These are phyloP conservation scores for Pneumocystis canis DNA, from an alignment of 1,139 yeast genomes.

Conservation along the genomic window DNA sequence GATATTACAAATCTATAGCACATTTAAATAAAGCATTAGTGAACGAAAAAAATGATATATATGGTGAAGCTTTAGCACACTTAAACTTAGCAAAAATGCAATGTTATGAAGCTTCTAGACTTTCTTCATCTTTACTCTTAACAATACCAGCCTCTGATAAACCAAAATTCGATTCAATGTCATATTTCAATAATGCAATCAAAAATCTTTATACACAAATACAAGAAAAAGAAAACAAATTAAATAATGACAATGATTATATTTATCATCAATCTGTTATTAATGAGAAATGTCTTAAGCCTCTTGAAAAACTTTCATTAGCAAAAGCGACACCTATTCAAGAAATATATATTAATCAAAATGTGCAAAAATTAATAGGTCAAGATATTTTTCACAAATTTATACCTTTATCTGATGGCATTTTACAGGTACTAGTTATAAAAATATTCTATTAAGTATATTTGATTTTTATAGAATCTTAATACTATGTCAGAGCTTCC, in stretches of 20 bases:
- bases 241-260: constrained; percentile 74
- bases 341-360: constrained; percentile 35
- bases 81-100: constrained; percentile 35
- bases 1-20: constrained; percentile 22
- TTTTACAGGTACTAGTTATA: background rate
- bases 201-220: constrained; percentile 24
- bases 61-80: constrained; percentile 68
- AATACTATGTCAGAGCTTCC: background rate
- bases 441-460: background rate
- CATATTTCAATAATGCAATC: constrained; percentile 17
- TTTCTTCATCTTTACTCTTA: constrained; percentile 2
- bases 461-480: background rate
- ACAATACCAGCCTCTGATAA: background rate
- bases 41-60: constrained; percentile 37
- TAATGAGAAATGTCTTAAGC: constrained; percentile 38
- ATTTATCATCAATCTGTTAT: constrained; percentile 74
- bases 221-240: constrained; percentile 33
- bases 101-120: constrained; percentile 16
- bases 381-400: constrained; percentile 55
- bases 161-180: constrained; percentile 14
- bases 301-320: constrained; percentile 60
- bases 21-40: constrained; percentile 40
- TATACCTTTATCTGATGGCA: constrained; percentile 46
- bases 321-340: constrained; percentile 52
- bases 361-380: constrained; percentile 36